Evolutionary conservation across 257 asterid species (phyloP).

Genomic region (Forsythia viridissima): DNA sequence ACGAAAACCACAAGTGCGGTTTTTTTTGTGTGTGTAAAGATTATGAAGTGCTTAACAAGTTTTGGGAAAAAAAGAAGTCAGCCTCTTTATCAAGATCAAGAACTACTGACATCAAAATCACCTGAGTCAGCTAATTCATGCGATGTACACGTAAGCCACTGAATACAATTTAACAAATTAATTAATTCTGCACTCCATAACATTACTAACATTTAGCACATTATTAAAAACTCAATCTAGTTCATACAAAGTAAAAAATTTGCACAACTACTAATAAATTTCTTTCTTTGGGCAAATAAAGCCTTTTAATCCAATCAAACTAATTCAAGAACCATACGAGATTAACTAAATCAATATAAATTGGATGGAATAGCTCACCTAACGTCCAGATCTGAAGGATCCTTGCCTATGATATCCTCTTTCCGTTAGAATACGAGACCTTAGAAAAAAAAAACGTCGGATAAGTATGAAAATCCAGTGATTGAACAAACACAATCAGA

Average conservation of each 20-base stretch:
- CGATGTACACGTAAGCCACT: not conserved
- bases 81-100: too few species aligned
- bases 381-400: slow-evolving; percentile 60
- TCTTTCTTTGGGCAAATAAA: not conserved
- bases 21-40: too few species aligned
- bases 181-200: not conserved
- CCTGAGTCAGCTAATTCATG: slow-evolving; percentile 4
- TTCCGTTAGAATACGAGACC: slow-evolving; percentile 21
- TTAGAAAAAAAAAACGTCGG: slow-evolving; percentile 26
- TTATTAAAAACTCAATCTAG: slow-evolving; percentile 16
- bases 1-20: too few species aligned
- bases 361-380: slow-evolving; percentile 48
- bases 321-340: not conserved
- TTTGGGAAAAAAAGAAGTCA: too few species aligned
- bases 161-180: slow-evolving; percentile 10
- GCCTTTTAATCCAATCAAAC: slow-evolving; percentile 12
- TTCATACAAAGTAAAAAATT: not conserved
- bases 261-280: not conserved
- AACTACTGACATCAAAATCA: too few species aligned
- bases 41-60: too few species aligned
- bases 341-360: slow-evolving; percentile 4
- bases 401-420: not conserved
- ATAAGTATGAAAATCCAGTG: slow-evolving; percentile 39
- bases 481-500: slow-evolving; percentile 25
- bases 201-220: slow-evolving; percentile 9